These are phyloP conservation scores for Epichloe festucae DNA, from an alignment of 2,329 filamentous ascomycete genomes.

Conservation along the genomic window DNA sequence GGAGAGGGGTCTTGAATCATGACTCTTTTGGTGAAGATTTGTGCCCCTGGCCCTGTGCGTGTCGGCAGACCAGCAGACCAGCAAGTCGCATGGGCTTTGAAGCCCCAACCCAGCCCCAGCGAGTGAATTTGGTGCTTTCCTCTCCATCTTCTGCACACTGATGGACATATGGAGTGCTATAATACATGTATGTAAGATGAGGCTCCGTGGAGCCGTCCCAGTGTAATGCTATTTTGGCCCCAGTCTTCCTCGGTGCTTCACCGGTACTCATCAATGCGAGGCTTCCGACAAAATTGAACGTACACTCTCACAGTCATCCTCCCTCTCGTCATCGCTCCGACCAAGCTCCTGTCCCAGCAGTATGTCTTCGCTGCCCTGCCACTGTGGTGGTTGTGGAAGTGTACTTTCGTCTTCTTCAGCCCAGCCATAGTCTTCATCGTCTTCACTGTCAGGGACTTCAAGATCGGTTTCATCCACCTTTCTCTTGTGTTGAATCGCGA, in stretches of 20 bases:
- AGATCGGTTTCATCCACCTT: constrained; percentile 47
- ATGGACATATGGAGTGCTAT: neutral
- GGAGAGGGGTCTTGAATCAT: constrained; percentile 4
- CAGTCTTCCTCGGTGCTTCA: constrained; percentile 20
- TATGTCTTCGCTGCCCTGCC: constrained; percentile 54
- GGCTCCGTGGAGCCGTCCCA: constrained; percentile 3
- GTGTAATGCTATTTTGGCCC: constrained; percentile 4
- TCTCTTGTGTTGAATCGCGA: constrained; percentile 41
- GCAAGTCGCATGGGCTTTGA: neutral
- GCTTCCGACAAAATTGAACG: constrained; percentile 8
- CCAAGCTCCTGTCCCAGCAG: constrained; percentile 36
- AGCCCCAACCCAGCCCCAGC: neutral
- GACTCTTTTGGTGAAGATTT: neutral
- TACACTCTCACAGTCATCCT: constrained; percentile 5
- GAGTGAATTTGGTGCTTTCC: neutral
- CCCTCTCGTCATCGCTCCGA: constrained; percentile 22
- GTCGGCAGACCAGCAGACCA: neutral
- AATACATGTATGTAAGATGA: neutral
- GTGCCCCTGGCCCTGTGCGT: constrained; percentile 1
- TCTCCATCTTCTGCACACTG: neutral
- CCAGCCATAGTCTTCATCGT: constrained; percentile 63
- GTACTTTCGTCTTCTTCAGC: constrained; percentile 51
- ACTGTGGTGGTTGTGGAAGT: constrained; percentile 48
- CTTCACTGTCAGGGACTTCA: constrained; percentile 49
- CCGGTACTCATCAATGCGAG: constrained; percentile 1